Evolutionary conservation across 192 early-diverging fungal species (phyloP), one percentile per base, ranked within the genome.

Genomic region (Allomyces arbusculus): DNA sequence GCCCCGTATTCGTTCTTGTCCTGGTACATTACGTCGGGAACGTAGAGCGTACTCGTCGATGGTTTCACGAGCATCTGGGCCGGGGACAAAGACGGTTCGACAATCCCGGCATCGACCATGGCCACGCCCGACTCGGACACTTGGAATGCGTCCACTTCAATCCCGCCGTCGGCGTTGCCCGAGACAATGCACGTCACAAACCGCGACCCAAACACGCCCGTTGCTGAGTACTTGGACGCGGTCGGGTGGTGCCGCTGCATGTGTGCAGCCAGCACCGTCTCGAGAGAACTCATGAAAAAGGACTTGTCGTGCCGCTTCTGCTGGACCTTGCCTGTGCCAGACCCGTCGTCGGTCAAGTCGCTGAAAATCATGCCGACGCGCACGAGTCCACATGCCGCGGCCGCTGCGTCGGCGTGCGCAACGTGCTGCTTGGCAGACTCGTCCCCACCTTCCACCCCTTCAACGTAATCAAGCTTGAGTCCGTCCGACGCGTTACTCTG

Each of bases 21-120:
- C 72, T 87, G 88, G 80, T 95, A 99, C 70, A 95, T 92, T 22
- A 99, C 86, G 45, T 99, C 95, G 0, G 94, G 95, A 23, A 99
- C 88, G 71, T 99, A 99, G 43, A 86, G 79, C 66, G 78, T 74
- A 8, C 72, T 40, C 8, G 82, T 85, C 22, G 83, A 71, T 65
- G 85, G 84, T 68, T 84, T 82, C 23, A 97, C 90, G 7, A 89
- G 82, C 87, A 97, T 86, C 64, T 91, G 78, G 24, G 79, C 77
- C 6, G 95, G 93, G 40, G 91, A 86, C 22, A 84, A 82, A 71
- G 89, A 90, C 5, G 94, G 86, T 68, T 95, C 91, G 14, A 97
- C 82, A 63, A 99, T 87, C 25, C 84, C 87, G n/a, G 92, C 94
- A 19, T 86, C 80, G 28, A 82, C 84, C 91, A 99, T 89, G 7